Base-by-base conservation (phyloP, 1,284 basidiomycete genomes). In the Leccinum subfulvum region DNA sequence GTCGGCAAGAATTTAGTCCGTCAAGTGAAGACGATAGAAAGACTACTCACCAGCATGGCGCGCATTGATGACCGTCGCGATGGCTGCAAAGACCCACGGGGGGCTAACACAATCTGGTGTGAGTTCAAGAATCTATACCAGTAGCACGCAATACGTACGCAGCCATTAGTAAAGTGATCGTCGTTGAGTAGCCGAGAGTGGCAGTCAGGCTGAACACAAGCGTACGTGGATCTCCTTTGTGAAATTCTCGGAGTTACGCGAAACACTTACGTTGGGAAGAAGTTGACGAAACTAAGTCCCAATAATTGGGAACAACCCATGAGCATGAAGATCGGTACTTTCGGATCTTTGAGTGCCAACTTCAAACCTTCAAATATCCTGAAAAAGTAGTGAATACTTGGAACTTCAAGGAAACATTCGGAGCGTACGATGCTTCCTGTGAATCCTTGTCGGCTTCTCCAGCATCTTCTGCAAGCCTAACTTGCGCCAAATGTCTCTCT, bases 251-350 rank as follows among this genome's bases (percentile, higher is more conserved):
- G 73, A 91, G 84, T 80, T 59, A 54, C 18, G 18, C 86, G 21
- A 28, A 51, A 30, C 9, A 75, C 81, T 57, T 66, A 87, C 84
- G 87, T 88, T 30, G 86, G 87, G 77, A 90, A 91, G 78, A 88
- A 91, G 68, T 86, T 84, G 58, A 88, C 84, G 73, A 90, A 91
- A 57, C 86, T 87, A 37, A 89, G 77, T 1, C 88, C 88, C 9
- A 91, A 70, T 14, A 86, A 74, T 66, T 85, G 82, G 0, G 81
- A 72, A 44, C 79, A 81, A 3, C 74, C 76, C 80, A 86, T 83
- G 11, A 89, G 52, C 39, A 84, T 77, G 66, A 91, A 86, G 21
- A 90, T 71, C 18, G 26, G 49, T 7, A 62, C 55, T 23, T 47
- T 56, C 8, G 55, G 55, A 47, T 56, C 55, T 41, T 56, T 56